Percentiles rank a stretch among this genome's conserved stretches.
These are phyloP conservation scores for Peziza echinospora DNA, from an alignment of 495 filamentous ascomycete species.

Conservation along the genomic window DNA sequence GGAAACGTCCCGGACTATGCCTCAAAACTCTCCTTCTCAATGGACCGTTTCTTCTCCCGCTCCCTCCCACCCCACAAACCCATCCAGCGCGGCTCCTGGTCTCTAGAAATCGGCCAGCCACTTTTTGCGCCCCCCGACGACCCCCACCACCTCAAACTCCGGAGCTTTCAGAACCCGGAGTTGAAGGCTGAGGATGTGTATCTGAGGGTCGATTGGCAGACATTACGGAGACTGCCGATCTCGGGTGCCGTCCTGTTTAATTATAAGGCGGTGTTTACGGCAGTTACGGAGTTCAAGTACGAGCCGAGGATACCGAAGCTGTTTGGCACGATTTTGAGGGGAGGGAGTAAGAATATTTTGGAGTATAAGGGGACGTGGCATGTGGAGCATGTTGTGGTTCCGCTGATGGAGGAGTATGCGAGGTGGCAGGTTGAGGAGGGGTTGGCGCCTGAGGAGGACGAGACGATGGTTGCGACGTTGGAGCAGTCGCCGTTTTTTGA, in stretches of 20 bases:
- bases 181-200: slow-evolving; percentile 39
- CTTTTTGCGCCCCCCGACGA: slow-evolving; percentile 63
- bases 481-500: slow-evolving; percentile 65
- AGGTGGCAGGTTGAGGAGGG: slow-evolving; percentile 48
- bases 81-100: slow-evolving; percentile 80
- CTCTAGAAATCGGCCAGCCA: slow-evolving; percentile 53
- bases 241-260: slow-evolving; percentile 65
- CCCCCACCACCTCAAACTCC: slow-evolving; percentile 34
- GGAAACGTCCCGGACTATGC: slow-evolving; percentile 57
- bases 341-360: slow-evolving; percentile 56
- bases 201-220: slow-evolving; percentile 86
- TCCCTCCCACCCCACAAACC: slow-evolving; percentile 44
- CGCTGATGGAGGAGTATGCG: slow-evolving; percentile 42
- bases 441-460: slow-evolving; percentile 31
- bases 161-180: slow-evolving; percentile 32
- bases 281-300: slow-evolving; percentile 44
- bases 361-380: slow-evolving; percentile 76
- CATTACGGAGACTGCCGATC: slow-evolving; percentile 58
- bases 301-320: slow-evolving; percentile 56
- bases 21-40: slow-evolving; percentile 72
- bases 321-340: slow-evolving; percentile 41
- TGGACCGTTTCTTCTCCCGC: slow-evolving; percentile 80
- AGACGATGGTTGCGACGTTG: slow-evolving; percentile 57
- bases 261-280: slow-evolving; percentile 79
- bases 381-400: slow-evolving; percentile 53